Evolutionary conservation across 805 yeast species (phyloP).

Genomic region (Saturnispora hagleri): DNA sequence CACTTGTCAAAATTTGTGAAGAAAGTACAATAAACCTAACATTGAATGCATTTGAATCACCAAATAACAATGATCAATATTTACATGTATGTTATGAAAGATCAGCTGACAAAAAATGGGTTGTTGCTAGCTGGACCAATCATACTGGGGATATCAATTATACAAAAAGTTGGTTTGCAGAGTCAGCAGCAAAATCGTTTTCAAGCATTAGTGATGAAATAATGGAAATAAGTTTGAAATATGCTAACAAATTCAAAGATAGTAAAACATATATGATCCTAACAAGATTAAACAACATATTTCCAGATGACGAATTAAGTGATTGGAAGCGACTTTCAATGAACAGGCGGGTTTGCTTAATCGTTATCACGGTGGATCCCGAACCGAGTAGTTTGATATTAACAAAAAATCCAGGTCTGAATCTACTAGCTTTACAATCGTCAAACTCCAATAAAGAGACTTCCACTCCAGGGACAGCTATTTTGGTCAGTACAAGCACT

Average conservation of each 20-base stretch:
- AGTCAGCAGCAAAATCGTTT: slow-evolving; percentile 28
- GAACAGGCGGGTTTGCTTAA: slow-evolving; percentile 45
- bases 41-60: slow-evolving; percentile 27
- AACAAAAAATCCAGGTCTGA: slow-evolving; percentile 17
- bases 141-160: slow-evolving; percentile 55
- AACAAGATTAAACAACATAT: slow-evolving; percentile 61
- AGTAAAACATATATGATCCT: slow-evolving; percentile 57
- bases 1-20: slow-evolving; percentile 32
- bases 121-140: slow-evolving; percentile 84
- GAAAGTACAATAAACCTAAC: slow-evolving; percentile 36
- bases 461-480: slow-evolving; percentile 12
- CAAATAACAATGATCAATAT: slow-evolving; percentile 60
- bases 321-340: slow-evolving; percentile 71
- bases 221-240: slow-evolving; percentile 47
- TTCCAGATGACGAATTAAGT: slow-evolving; percentile 73
- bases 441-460: slow-evolving; percentile 22
- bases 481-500: slow-evolving; percentile 1
- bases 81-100: slow-evolving; percentile 82
- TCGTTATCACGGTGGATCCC: slow-evolving; percentile 61
- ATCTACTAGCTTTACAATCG: neutral
- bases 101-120: slow-evolving; percentile 75
- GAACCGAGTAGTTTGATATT: slow-evolving; percentile 38
- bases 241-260: slow-evolving; percentile 31
- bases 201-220: slow-evolving; percentile 57
- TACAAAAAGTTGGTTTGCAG: slow-evolving; percentile 54